Evolutionary conservation across 2,329 filamentous ascomycete genomes (phyloP).

Genomic region (Pyricularia sp.): DNA sequence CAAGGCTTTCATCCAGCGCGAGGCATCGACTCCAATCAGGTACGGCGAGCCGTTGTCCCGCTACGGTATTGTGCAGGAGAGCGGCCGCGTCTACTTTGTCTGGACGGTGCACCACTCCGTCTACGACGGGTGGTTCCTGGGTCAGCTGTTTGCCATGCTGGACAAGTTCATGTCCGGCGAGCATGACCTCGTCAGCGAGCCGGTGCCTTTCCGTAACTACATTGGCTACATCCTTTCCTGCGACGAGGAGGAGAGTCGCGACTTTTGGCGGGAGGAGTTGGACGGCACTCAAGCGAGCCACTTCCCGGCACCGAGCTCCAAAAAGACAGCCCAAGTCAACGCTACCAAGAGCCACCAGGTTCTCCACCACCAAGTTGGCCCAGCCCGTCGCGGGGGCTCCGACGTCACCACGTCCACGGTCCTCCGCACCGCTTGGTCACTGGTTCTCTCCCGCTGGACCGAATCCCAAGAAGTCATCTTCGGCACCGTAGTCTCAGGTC

Average conservation of each 20-base stretch:
- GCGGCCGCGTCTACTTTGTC: conserved; percentile 10
- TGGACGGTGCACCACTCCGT: neutral
- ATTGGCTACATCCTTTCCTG: conserved; percentile 2
- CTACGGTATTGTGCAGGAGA: conserved; percentile 18
- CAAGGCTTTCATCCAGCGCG: conserved; percentile 11
- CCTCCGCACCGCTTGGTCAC: neutral
- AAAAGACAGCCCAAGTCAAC: neutral
- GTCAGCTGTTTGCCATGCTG: conserved; percentile 18
- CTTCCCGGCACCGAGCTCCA: conserved; percentile 5
- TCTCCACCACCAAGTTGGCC: neutral
- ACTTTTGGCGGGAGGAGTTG: neutral
- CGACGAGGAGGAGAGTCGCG: neutral
- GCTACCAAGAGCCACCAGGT: neutral
- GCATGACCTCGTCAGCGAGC: neutral
- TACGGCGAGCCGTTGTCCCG: conserved; percentile 23
- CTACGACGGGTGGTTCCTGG: conserved; percentile 16
- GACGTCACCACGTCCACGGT: neutral
- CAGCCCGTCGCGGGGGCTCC: neutral
- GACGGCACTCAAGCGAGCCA: conserved; percentile 3
- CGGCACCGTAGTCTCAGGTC: neutral
- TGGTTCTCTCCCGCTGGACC: neutral
- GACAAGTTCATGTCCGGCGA: neutral
- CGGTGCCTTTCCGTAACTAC: neutral
- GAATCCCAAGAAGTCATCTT: neutral
- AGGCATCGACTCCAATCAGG: conserved; percentile 18